Evolutionary conservation across 225 moss, liverwort and hornwort species (phyloP), one percentile per base, ranked within the genome.

Genomic region (Pseudoscleropodium purum): DNA sequence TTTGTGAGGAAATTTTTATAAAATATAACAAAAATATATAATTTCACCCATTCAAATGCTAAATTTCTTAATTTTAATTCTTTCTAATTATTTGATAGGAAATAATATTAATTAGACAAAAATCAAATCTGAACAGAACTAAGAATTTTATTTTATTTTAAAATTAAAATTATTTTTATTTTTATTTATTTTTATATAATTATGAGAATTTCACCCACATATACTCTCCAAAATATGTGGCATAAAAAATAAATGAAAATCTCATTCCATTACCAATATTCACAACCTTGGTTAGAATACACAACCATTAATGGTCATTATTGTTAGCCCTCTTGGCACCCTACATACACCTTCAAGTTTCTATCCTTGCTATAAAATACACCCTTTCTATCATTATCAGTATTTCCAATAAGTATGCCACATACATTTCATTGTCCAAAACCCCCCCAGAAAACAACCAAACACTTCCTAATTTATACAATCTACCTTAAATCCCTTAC

Each of bases 221-320:
- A 79, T 26, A 26, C 0, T 36, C 1, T 0, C 2, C 0, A 6
- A 0, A n/a, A 10, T 79, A 0, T n/a, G 0, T 15, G 0, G 23
- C 1, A 54, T 34, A 36, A 24, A 24, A 52, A 0, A 23, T 23
- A 36, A 34, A 9, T 23, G n/a, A n/a, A 36, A 23, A 37, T 37
- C 15, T 54, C 6, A 78, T 3, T 56, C 2, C 16, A 54, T 5
- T 34, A 34, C 1, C 6, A 37, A 16, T 4, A 36, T 10, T 51
- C 0, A 0, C 10, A 57, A 26, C 27, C 16, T 26, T 79, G 1
- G 7, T 5, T 77, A 0, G 6, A 36, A 79, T 79, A n/a, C 5
- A 37, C 17, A 57, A n/a, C 37, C 1, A 79, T 6, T n/a, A 37
- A 56, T n/a, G 25, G 25, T 26, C 26, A n/a, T 15, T 16, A 26